Base-by-base conservation (phyloP, 2,329 filamentous ascomycete genomes). In the Fusarium nematophilum region DNA sequence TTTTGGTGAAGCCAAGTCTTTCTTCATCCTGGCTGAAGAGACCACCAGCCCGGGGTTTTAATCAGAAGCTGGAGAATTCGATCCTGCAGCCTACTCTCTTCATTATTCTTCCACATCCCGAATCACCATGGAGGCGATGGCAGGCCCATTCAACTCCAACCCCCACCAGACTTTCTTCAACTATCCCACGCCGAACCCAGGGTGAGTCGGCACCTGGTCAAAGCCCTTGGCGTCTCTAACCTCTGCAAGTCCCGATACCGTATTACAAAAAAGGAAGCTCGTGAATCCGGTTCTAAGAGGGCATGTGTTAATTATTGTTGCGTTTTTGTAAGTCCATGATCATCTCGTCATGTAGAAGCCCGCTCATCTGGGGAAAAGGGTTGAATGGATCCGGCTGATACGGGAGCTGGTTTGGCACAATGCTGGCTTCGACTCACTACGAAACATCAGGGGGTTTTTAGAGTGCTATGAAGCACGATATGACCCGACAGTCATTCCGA, bases 371-470 rank as follows among this genome's bases (percentile, higher is more conserved):
- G 3, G 1, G 0, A 2, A 11, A 10, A 67, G 65, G 5, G 64
- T 67, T 36, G 61, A 67, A 40, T 51, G 43, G 14, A 11, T 62
- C n/a, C 57, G 56, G 7, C 54, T 65, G 23, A 42, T 68, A 13
- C 64, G 64, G 2, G 49, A 64, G 29, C 8, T 45, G 8, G 65
- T 59, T 10, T 91, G 86, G 86, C 76, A 75, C 43, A 87, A 88
- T 72, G 86, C 86, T 18, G 86, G 86, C 23, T 90, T 91, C 67
- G 77, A 74, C 31, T 74, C 77, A 6, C 75, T 91, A 21, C 83
- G 84, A 36, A 75, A 81, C 15, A 80, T 86, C 40, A 76, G 78
- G 17, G 73, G 81, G 18, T 76, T 70, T 7, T 70, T 91, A 17
- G 77, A 85, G 40, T 76, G 83, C 37, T 84, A 75, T 45, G 79